phyloP scores from a whole-genome alignment of 148 eudicot species.

The Dianthus caryophyllus region DNA sequence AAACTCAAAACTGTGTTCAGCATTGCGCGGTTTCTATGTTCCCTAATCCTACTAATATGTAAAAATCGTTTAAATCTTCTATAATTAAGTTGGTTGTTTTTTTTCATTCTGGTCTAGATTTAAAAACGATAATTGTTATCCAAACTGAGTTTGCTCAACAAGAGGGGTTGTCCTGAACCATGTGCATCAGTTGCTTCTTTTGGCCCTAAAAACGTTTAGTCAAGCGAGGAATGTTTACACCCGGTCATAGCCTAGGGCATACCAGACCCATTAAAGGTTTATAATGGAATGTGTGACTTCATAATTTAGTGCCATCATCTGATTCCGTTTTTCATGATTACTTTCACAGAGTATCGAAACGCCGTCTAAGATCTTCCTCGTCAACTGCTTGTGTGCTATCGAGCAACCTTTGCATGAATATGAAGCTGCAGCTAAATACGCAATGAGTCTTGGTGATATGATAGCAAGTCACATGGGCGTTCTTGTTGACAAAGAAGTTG shows the following conservation, averaged over 20 bases:
- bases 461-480: slow-evolving; percentile 51
- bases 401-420: too few species aligned
- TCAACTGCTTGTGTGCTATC: too few species aligned
- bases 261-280: too few species aligned
- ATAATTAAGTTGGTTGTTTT: slow-evolving; percentile 3
- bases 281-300: too few species aligned
- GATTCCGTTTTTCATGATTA: slow-evolving; percentile 12
- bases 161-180: background rate
- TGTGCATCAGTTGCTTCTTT: too few species aligned
- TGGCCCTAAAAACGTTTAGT: too few species aligned
- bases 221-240: too few species aligned
- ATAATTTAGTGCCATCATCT: background rate
- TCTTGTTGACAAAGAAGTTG: slow-evolving; percentile 83
- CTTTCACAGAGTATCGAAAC: too few species aligned
- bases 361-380: too few species aligned
- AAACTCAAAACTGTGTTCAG: background rate
- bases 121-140: background rate
- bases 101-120: background rate
- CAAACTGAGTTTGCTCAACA: background rate
- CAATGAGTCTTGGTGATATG: too few species aligned
- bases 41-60: background rate
- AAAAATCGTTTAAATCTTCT: background rate
- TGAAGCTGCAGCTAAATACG: too few species aligned
- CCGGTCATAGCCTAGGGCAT: too few species aligned
- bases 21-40: background rate